phyloP scores from a whole-genome alignment of 371 early-diverging fungal genomes.

The Entomophthora muscae region DNA sequence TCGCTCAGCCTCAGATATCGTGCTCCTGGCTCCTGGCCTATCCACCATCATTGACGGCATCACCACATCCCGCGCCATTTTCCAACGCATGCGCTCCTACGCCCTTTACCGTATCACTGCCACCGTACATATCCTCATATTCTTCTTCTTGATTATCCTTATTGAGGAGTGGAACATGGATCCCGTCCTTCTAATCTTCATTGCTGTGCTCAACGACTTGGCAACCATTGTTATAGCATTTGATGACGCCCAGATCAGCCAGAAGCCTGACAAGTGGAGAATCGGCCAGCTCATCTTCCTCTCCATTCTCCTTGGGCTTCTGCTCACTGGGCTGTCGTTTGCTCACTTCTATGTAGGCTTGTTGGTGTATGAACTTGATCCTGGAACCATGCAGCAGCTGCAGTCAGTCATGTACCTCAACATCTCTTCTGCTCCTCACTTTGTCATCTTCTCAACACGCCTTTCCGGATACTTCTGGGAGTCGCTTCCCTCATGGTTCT shows the following conservation, averaged over 20 bases:
- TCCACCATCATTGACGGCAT: constrained; percentile 75
- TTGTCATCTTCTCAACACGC: constrained; percentile 92
- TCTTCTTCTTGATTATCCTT: constrained; percentile 66
- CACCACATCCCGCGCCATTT: constrained; percentile 60
- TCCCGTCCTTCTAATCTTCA: constrained; percentile 49
- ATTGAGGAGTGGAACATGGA: constrained; percentile 47
- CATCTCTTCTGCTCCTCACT: constrained; percentile 79
- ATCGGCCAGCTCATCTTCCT: constrained; percentile 66
- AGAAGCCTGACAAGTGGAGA: constrained; percentile 69
- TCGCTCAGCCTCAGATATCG: constrained; percentile 78
- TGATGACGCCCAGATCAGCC: constrained; percentile 65
- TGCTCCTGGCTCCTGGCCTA: constrained; percentile 64
- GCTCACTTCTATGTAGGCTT: constrained; percentile 48
- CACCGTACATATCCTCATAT: constrained; percentile 70
- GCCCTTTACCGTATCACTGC: constrained; percentile 77
- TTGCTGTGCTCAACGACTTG: constrained; percentile 62
- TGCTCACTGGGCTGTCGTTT: constrained; percentile 46
- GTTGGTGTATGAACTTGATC: constrained; percentile 17
- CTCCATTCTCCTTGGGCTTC: constrained; percentile 41
- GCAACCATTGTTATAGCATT: constrained; percentile 73
- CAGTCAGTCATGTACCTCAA: constrained; percentile 70
- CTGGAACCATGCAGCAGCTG: too few species aligned
- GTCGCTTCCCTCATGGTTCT: constrained; percentile 56
- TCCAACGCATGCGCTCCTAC: constrained; percentile 81
- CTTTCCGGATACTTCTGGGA: constrained; percentile 72